Evolutionary conservation across 140 eudicot species (phyloP).

Genomic region (Oenanthe javanica): DNA sequence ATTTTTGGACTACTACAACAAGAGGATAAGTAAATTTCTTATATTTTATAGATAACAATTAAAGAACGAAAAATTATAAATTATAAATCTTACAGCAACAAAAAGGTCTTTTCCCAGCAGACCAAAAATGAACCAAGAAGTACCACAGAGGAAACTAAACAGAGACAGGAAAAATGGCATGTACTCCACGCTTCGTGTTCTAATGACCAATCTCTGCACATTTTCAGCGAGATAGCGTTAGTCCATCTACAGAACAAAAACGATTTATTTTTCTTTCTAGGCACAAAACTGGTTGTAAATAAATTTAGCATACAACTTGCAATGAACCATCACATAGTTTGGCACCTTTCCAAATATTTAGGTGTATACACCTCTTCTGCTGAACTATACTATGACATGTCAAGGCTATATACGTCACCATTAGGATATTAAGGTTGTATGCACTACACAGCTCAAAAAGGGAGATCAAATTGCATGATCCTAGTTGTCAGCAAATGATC

Average conservation of each 20-base stretch:
- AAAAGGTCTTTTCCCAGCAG: constrained; percentile 45
- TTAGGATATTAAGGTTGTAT: background rate
- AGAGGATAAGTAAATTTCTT: background rate
- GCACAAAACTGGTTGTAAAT: background rate
- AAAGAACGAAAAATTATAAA: background rate
- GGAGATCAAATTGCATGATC: background rate
- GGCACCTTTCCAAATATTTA: constrained; percentile 1
- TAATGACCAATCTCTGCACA: constrained; percentile 51
- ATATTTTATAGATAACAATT: background rate
- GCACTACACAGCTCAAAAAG: background rate
- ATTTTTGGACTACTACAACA: background rate
- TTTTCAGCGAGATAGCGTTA: background rate
- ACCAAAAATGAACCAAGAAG: constrained; percentile 48
- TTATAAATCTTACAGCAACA: constrained; percentile 30
- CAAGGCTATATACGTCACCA: too few species aligned
- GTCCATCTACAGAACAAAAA: background rate
- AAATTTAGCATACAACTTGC: background rate
- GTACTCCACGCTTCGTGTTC: constrained; percentile 55
- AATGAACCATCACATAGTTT: background rate
- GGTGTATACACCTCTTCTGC: background rate
- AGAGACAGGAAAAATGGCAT: constrained; percentile 58
- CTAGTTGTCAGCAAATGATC: background rate
- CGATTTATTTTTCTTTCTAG: background rate
- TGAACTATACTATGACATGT: background rate
- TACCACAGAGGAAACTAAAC: constrained; percentile 41